phyloP scores from a whole-genome alignment of 2,329 filamentous ascomycete species.

The Fusarium kyushuense region DNA sequence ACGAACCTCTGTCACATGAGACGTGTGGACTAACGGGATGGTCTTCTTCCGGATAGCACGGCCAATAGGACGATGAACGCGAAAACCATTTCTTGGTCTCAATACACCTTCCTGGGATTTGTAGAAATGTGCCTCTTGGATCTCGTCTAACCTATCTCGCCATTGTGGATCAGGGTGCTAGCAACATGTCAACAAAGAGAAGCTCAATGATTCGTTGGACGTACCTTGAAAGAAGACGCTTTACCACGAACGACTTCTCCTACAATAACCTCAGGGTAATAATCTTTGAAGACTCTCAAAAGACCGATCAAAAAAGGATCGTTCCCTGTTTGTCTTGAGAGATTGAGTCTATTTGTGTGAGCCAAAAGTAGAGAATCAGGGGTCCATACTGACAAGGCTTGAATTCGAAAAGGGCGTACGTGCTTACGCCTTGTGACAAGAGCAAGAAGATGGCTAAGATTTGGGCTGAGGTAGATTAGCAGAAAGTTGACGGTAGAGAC shows the following conservation, averaged over 20 bases:
- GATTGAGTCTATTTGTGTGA: conserved; percentile 60
- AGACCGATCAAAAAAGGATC: conserved; percentile 81
- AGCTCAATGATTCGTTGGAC: not conserved
- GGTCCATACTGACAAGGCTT: conserved; percentile 69
- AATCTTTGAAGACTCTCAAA: conserved; percentile 87
- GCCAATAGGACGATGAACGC: conserved; percentile 65
- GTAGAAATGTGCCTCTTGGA: conserved; percentile 71
- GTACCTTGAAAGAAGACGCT: conserved; percentile 71
- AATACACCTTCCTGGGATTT: conserved; percentile 56
- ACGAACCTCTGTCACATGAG: conserved; percentile 74
- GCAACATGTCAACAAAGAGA: conserved; percentile 30
- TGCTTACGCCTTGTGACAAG: conserved; percentile 84
- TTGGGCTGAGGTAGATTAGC: conserved; percentile 57
- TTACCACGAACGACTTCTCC: conserved; percentile 73
- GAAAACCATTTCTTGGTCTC: conserved; percentile 66
- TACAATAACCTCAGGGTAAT: conserved; percentile 89
- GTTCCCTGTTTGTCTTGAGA: conserved; percentile 73
- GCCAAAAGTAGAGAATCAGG: not conserved
- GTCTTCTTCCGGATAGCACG: conserved; percentile 54
- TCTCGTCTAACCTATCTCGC: conserved; percentile 73
- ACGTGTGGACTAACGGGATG: conserved; percentile 79
- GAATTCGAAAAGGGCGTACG: conserved; percentile 85
- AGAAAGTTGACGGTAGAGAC: not conserved
- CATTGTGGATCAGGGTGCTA: conserved; percentile 82
- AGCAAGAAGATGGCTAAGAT: conserved; percentile 81